Evolutionary conservation across 768 basidiomycete species (phyloP).

Genomic region (Flagelloscypha sp.): DNA sequence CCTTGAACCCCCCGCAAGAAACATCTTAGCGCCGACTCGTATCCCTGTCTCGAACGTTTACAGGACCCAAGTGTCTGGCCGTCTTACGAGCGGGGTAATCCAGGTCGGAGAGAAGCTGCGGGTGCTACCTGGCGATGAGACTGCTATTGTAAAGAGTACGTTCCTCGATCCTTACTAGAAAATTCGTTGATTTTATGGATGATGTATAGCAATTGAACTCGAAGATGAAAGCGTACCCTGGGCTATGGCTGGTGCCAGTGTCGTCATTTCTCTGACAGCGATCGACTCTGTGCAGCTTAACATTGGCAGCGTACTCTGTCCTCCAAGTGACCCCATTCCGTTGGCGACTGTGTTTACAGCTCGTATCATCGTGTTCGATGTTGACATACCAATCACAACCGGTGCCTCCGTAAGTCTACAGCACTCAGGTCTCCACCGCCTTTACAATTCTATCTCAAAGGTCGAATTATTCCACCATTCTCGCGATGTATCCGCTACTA

Average conservation of each 20-base stretch:
- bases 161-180: background rate
- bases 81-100: conserved; percentile 79
- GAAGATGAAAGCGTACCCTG: conserved; percentile 74
- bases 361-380: conserved; percentile 89
- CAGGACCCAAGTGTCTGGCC: conserved; percentile 80
- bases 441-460: conserved; percentile 25
- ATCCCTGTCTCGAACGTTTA: conserved; percentile 94
- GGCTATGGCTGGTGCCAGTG: conserved; percentile 87
- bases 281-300: conserved; percentile 82
- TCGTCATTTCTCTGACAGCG: conserved; percentile 72
- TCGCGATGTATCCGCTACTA: conserved; percentile 81
- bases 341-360: conserved; percentile 74
- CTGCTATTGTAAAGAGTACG: conserved; percentile 65
- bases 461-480: conserved; percentile 95
- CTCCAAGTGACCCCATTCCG: conserved; percentile 60
- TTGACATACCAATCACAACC: conserved; percentile 78
- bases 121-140: conserved; percentile 89
- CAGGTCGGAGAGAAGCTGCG: conserved; percentile 87
- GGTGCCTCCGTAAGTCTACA: conserved; percentile 64
- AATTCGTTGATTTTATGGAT: background rate
- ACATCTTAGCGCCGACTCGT: conserved; percentile 69
- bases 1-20: conserved; percentile 72
- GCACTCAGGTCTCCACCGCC: background rate
- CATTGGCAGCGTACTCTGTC: conserved; percentile 87
- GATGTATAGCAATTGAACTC: conserved; percentile 64